Evolutionary conservation across 345 rosid genomes (phyloP), one percentile per base, ranked within the genome.

Genomic region (Gossypioides kirkii): DNA sequence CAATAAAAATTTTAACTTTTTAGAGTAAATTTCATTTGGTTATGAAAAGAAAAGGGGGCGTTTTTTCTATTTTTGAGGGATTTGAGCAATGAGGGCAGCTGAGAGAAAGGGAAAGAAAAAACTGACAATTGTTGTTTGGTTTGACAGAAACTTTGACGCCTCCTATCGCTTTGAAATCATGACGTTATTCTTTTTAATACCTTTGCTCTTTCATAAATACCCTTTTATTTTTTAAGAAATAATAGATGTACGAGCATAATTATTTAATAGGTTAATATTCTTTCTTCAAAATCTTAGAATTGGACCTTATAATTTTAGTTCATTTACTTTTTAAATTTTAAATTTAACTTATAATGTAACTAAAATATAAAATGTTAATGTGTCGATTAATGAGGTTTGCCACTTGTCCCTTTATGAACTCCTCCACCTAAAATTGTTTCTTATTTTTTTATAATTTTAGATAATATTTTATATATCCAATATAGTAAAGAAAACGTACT

Each of bases 141-240:
- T 84, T 79, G 84, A 81, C 79, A 54, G 74, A 78, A 78, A 82
- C 63, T 80, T 81, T 83, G 86, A 81, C 87, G 56, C 60, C 72
- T 72, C 22, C 11, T 13, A 18, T 52, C 36, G 42, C 65, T 10
- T 42, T 42, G 53, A 55, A 50, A 56, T 41, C 20, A 42, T 9
- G 62, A 38, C 64, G 52, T 58, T 7, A 71, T 18, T 56, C 42
- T 10, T 14, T 49, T n/a, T 41, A 10, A 25, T 10, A 17, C 10
- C 18, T 52, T 4, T 12, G 22, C n/a, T 71, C 50, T 58, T 45
- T 53, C 74, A 14, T 55, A 55, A 55, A 70, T 54, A 70, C 62
- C 60, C 61, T 55, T 53, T 4, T 49, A 32, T 5, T 32, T 32
- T 32, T 32, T 32, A 0, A 0, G n/a, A 10, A 46, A 46, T 3